These are phyloP conservation scores for Blastocystis sp. DNA, from an alignment of 352 stramenopile species.

Conservation along the genomic window DNA sequence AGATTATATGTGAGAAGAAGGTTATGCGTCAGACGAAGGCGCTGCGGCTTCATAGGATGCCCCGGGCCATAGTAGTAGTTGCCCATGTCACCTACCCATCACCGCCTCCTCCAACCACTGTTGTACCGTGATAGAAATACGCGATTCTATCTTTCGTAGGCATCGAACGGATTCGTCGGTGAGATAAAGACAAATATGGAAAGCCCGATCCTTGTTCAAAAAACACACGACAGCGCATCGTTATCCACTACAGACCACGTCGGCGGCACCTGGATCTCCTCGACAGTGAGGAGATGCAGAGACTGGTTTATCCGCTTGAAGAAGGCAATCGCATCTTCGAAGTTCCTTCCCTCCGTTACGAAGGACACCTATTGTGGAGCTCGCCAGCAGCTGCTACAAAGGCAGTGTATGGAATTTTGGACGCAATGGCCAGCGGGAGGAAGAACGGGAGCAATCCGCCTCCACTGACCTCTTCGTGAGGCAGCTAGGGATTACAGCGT, in stretches of 20 bases:
- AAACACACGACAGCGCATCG: too few relatives aligned
- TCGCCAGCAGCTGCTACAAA: background rate
- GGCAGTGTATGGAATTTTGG: constrained; percentile 2
- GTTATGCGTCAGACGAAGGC: constrained; percentile 95
- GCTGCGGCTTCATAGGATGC: constrained; percentile 87
- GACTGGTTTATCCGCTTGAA: constrained; percentile 1
- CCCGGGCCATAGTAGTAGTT: constrained; percentile 92
- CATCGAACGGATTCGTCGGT: background rate
- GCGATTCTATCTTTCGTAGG: background rate
- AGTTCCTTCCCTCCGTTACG: constrained; percentile 52
- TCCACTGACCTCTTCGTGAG: constrained; percentile 37
- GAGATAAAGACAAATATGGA: too few relatives aligned
- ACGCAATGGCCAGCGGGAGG: background rate
- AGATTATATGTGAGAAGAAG: constrained; percentile 95
- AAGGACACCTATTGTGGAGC: background rate
- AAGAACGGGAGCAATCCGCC: constrained; percentile 15
- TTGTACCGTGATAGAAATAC: constrained; percentile 21
- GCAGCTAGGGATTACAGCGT: background rate
- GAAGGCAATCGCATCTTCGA: constrained; percentile 5
- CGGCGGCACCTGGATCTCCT: constrained; percentile 14
- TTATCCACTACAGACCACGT: constrained; percentile 23
- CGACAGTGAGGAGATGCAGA: background rate
- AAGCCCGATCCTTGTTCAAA: too few relatives aligned
- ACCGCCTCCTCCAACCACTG: background rate
- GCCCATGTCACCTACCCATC: constrained; percentile 83